Conservation (phyloP, 1,139 yeast genomes). For the Nakaseomyces nivariensis region DNA sequence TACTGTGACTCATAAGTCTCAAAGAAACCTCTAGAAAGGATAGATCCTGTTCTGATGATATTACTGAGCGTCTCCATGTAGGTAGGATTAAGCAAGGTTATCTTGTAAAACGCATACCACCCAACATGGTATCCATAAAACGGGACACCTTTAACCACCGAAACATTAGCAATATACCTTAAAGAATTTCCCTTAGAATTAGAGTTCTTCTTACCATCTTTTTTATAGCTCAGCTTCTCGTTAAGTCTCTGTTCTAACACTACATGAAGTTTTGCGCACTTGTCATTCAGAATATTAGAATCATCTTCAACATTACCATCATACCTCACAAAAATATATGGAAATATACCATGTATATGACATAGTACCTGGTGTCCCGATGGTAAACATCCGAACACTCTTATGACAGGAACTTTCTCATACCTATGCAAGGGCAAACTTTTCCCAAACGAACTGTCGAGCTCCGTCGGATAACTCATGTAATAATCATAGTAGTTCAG, state of each 20-base stretch:
- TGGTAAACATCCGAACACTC: constrained; percentile 62
- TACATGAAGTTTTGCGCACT: constrained; percentile 26
- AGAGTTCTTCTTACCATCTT: neutral
- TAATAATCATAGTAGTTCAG: constrained; percentile 50
- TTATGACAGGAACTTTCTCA: constrained; percentile 56
- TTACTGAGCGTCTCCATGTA: constrained; percentile 51
- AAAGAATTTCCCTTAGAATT: constrained; percentile 11
- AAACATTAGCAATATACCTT: constrained; percentile 53
- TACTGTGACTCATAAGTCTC: constrained; percentile 73
- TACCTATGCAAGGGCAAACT: constrained; percentile 30
- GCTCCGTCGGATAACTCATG: constrained; percentile 37
- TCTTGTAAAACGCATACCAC: constrained; percentile 52
- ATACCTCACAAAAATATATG: constrained; percentile 65
- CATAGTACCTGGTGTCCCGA: constrained; percentile 47
- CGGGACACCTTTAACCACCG: constrained; percentile 66
- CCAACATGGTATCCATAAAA: constrained; percentile 78
- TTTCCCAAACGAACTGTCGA: constrained; percentile 31
- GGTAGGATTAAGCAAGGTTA: constrained; percentile 56
- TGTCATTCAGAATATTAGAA: constrained; percentile 17
- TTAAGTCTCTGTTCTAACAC: constrained; percentile 20
- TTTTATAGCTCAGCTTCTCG: constrained; percentile 6
- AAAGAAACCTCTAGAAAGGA: constrained; percentile 23
- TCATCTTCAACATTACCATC: constrained; percentile 31
- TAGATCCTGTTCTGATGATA: constrained; percentile 43
- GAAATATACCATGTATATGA: constrained; percentile 79